Evolutionary conservation across 2,329 filamentous ascomycete genomes (phyloP), one percentile per base, ranked within the genome.

Genomic region (Fusarium piperis): DNA sequence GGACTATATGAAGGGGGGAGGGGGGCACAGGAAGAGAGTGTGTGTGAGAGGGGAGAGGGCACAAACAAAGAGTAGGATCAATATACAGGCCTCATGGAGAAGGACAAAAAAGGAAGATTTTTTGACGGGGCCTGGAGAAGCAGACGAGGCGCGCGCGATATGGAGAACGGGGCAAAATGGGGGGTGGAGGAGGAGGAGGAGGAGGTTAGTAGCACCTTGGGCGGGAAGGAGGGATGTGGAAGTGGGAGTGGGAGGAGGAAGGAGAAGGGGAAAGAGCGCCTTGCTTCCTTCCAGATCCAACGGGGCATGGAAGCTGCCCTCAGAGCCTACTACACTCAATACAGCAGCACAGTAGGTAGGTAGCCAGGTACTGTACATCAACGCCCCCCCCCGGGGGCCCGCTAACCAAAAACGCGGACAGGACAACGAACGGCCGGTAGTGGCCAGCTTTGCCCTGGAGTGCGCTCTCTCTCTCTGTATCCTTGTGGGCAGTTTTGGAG

Each of bases 51-150:
- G 59, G 60, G 62, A 58, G 65, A 63, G 70, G 67, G 53, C 73
- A 76, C 75, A 78, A 78, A 78, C 74, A 73, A 78, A 79, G 72
- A 71, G 18, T 76, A 74, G 67, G 71, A 77, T 81, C 77, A 80
- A 80, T 79, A 79, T 79, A 81, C 78, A 81, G 75, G 79, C 78
- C 78, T 77, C 79, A 80, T 79, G 71, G 73, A 72, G 64, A 73
- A 74, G 65, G 70, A 70, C 67, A 71, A 68, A 71, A 67, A 65
- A 71, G 64, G 63, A 69, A 68, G 60, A 62, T 67, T 73, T 74
- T 74, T 74, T 70, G 72, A 69, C 65, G 64, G 68, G 72, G 74
- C 72, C 76, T 75, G 71, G 77, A 75, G 75, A 74, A 77, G 73
- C 59, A 75, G 69, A 76, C 70, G 65, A 73, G 65, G 66, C 73